phyloP scores from a whole-genome alignment of 2,329 filamentous ascomycete species.

The Aspergillus sp. region DNA sequence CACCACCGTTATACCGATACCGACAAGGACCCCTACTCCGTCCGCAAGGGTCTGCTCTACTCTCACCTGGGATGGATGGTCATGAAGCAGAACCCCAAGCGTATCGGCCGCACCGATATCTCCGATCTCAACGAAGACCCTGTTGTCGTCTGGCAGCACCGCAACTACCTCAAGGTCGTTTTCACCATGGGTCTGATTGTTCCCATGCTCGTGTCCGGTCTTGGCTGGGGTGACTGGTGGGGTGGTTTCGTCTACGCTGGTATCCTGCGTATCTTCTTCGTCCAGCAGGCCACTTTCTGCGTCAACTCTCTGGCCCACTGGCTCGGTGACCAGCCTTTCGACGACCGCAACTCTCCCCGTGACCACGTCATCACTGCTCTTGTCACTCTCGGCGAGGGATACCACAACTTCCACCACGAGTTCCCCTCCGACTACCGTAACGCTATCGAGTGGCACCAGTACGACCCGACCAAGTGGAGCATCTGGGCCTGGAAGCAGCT shows the following conservation, averaged over 20 bases:
- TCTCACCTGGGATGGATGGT: slow-evolving; percentile 89
- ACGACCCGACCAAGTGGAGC: slow-evolving; percentile 87
- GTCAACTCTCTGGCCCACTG: slow-evolving; percentile 90
- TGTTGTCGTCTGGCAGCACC: slow-evolving; percentile 85
- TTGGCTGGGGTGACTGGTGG: slow-evolving; percentile 77
- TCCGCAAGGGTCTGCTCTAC: slow-evolving; percentile 83
- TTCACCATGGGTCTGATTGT: slow-evolving; percentile 75
- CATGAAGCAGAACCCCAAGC: slow-evolving; percentile 90
- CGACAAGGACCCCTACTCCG: slow-evolving; percentile 87
- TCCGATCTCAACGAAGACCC: slow-evolving; percentile 84
- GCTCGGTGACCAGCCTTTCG: slow-evolving; percentile 89
- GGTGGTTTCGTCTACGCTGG: slow-evolving; percentile 84
- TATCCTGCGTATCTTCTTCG: slow-evolving; percentile 83
- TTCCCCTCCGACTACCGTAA: slow-evolving; percentile 93
- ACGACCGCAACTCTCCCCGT: slow-evolving; percentile 87
- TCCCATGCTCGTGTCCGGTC: slow-evolving; percentile 72
- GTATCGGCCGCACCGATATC: slow-evolving; percentile 84
- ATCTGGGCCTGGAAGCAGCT: slow-evolving; percentile 84
- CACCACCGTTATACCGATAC: slow-evolving; percentile 93
- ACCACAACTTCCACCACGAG: slow-evolving; percentile 96
- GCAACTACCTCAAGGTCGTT: slow-evolving; percentile 79
- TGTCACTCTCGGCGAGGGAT: slow-evolving; percentile 82
- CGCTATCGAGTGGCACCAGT: slow-evolving; percentile 87
- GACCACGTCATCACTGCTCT: slow-evolving; percentile 85
- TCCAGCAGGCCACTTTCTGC: slow-evolving; percentile 90